Percentiles rank a stretch among this genome's conserved stretches.
Evolutionary conservation across 2,329 filamentous ascomycete species (phyloP).

Genomic region (Immersiporthe knoxdaviesiana): DNA sequence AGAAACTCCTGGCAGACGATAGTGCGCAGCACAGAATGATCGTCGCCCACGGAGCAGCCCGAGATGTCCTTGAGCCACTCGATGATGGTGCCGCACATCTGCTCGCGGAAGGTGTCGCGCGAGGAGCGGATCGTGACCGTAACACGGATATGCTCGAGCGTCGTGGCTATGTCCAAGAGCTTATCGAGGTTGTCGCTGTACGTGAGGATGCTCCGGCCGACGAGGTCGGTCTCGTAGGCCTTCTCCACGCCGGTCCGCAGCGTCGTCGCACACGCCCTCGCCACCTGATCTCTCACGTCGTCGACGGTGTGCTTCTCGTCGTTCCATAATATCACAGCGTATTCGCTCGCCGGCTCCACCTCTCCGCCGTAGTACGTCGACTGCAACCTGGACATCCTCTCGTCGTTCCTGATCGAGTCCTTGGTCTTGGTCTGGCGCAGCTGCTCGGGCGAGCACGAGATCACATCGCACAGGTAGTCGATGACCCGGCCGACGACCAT

Average conservation of each 20-base stretch:
- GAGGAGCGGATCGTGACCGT: constrained; percentile 94
- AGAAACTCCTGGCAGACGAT: constrained; percentile 91
- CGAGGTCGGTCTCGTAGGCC: constrained; percentile 85
- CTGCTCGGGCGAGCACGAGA: constrained; percentile 97
- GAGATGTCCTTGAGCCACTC: constrained; percentile 95
- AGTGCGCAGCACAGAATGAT: constrained; percentile 76
- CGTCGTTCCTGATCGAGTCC: constrained; percentile 80
- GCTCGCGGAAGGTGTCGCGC: constrained; percentile 92
- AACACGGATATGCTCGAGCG: constrained; percentile 93
- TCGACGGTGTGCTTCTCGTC: constrained; percentile 97
- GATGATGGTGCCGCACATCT: constrained; percentile 98
- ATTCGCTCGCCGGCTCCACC: constrained; percentile 71
- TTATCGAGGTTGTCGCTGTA: constrained; percentile 73
- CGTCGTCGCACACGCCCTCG: constrained; percentile 80
- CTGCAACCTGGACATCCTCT: constrained; percentile 75
- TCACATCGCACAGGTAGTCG: constrained; percentile 96
- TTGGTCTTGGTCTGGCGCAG: constrained; percentile 82
- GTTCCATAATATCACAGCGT: constrained; percentile 89
- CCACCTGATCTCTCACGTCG: constrained; percentile 88
- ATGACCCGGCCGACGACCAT: constrained; percentile 85
- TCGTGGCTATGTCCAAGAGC: constrained; percentile 76
- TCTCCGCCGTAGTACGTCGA: constrained; percentile 75
- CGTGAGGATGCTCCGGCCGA: constrained; percentile 84
- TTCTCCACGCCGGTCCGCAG: constrained; percentile 69
- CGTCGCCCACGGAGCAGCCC: constrained; percentile 81